Percentiles rank a stretch among this genome's conserved stretches.
Conservation (phyloP, 164 flowering plant genomes). For the Nelumbo lutea region DNA sequence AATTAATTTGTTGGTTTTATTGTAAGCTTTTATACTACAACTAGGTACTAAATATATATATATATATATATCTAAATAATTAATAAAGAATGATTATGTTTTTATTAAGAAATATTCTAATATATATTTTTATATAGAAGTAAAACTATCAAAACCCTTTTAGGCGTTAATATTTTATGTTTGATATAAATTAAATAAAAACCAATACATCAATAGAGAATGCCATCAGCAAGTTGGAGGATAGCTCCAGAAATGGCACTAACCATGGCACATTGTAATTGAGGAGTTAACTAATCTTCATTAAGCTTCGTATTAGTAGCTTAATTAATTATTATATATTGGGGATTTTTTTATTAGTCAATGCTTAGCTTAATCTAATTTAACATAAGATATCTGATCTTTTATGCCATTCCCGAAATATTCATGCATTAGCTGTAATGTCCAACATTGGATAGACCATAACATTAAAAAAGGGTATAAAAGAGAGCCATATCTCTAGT, state of each 20-base stretch:
- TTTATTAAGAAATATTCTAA: too few species aligned
- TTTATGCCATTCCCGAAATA: constrained; percentile 18
- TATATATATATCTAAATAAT: too few species aligned
- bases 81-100: too few species aligned
- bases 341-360: background rate
- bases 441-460: constrained; percentile 21
- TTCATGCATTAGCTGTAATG: constrained; percentile 22
- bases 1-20: too few species aligned
- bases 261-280: background rate
- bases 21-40: too few species aligned
- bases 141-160: too few species aligned
- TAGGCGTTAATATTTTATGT: background rate
- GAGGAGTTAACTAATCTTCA: background rate
- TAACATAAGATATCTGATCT: background rate
- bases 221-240: background rate
- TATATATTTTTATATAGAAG: too few species aligned
- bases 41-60: too few species aligned
- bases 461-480: background rate
- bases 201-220: background rate
- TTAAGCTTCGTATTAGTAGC: constrained; percentile 11
- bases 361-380: background rate
- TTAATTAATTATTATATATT: background rate
- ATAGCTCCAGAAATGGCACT: background rate
- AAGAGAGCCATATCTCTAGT: constrained; percentile 1
- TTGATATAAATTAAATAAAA: background rate